Evolutionary conservation across 75 land plant genomes (phyloP).

Genomic region (Cunninghamia lanceolata): DNA sequence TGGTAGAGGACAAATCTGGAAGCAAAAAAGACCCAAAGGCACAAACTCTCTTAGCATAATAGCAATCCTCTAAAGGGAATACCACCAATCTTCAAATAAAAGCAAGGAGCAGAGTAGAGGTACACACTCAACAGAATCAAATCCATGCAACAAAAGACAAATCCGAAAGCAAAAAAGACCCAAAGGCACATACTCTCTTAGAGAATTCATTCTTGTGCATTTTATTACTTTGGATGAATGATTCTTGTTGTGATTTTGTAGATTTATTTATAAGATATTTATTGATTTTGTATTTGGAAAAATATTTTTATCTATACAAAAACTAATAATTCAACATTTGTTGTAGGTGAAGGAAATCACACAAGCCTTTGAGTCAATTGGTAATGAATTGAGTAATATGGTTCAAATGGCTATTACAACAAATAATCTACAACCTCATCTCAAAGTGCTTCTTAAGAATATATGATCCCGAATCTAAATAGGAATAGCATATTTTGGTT

Average conservation of each 20-base stretch:
- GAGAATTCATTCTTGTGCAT: not conserved
- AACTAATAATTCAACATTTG: not conserved
- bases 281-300: not conserved
- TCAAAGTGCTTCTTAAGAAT: conserved; percentile 61
- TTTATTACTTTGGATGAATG: not conserved
- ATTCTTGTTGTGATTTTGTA: not conserved
- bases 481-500: not conserved
- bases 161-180: too few relatives aligned
- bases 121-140: too few relatives aligned
- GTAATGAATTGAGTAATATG: conserved; percentile 63
- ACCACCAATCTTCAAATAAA: too few relatives aligned
- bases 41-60: too few relatives aligned
- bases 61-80: too few relatives aligned
- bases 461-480: conserved; percentile 21
- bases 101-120: too few relatives aligned
- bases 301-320: not conserved
- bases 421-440: conserved; percentile 58
- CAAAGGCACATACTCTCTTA: too few relatives aligned
- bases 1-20: too few relatives aligned
- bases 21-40: too few relatives aligned
- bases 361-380: conserved; percentile 41
- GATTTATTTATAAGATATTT: not conserved
- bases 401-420: conserved; percentile 70
- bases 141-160: too few relatives aligned
- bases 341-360: conserved; percentile 56